Conservation (phyloP, 768 basidiomycete genomes). For the Glaciozyma martinii region DNA sequence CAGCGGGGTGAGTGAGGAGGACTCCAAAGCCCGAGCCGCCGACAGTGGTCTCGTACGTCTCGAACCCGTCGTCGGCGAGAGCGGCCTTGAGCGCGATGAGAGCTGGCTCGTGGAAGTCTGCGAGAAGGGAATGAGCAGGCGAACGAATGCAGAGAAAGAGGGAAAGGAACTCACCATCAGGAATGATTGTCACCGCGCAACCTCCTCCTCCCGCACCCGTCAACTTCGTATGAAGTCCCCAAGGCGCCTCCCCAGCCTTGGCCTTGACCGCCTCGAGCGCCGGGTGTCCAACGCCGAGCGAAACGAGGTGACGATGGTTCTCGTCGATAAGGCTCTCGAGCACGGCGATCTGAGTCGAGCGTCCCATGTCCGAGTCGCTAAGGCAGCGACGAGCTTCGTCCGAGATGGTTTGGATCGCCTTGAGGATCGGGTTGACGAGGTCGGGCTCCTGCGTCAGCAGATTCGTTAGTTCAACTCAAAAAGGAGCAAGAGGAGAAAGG, state of each 20-base stretch:
- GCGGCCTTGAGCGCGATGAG: slow-evolving; percentile 54
- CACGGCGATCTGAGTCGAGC: slow-evolving; percentile 54
- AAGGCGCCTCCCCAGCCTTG: slow-evolving; percentile 57
- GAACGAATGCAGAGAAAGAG: background rate
- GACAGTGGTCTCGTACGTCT: slow-evolving; percentile 81
- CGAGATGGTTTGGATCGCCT: slow-evolving; percentile 73
- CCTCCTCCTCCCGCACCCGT: slow-evolving; percentile 98
- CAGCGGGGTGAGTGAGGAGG: background rate
- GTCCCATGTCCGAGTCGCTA: slow-evolving; percentile 61
- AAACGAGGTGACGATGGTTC: slow-evolving; percentile 76
- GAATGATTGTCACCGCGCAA: slow-evolving; percentile 90
- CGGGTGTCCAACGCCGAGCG: slow-evolving; percentile 85
- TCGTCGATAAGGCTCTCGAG: slow-evolving; percentile 76
- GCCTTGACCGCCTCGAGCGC: slow-evolving; percentile 68
- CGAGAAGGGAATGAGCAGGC: background rate
- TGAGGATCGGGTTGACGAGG: slow-evolving; percentile 63
- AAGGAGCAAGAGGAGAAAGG: background rate
- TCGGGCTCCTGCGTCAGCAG: slow-evolving; percentile 59
- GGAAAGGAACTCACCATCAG: slow-evolving; percentile 59
- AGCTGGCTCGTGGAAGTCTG: slow-evolving; percentile 60
- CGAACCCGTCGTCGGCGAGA: slow-evolving; percentile 58
- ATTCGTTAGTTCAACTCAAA: background rate
- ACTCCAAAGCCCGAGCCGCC: slow-evolving; percentile 90
- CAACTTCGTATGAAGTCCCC: slow-evolving; percentile 75
- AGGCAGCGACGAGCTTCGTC: slow-evolving; percentile 69